Evolutionary conservation across 352 stramenopile genomes (phyloP), one percentile per base, ranked within the genome.

Genomic region (Phytophthora pistaciae): DNA sequence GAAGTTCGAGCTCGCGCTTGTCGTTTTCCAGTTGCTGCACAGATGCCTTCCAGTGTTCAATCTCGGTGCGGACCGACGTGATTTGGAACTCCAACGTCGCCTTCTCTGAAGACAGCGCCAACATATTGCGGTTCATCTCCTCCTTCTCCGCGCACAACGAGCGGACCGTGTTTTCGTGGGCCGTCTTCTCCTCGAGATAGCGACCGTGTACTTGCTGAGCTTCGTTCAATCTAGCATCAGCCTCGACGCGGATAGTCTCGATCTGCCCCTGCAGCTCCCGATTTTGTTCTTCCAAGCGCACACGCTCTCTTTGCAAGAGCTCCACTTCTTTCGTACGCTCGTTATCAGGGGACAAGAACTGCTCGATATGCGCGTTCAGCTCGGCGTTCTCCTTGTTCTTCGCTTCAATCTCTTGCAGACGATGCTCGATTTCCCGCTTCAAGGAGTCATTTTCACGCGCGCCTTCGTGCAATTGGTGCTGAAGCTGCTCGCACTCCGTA

Each of bases 201-300:
- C 66, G 72, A 49, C 80, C 64, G 21, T 90, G 78, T 13, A 78
- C 50, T 29, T 74, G 66, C n/a, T 80, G 83, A 7, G 79, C 75
- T 67, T 92, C 76, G 18, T 85, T 67, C 20, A 89, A 68, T 57
- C 83, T 91, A 11, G 48, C 64, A 29, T 84, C 73, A 16, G 75
- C 72, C 38, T 93, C 76, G 13, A 61, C 71, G 33, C 78, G 78
- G 29, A 80, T 77, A 13, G 60, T 67, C 16, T 90, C 77, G 5
- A 92, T 59, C 27, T 91, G 77, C 27, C 75, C 65, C 38, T 79
- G 70, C 10, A 91, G 57, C 44, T 85, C 70, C 3, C 56, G 74
- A 23, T 90, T 92, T 44, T 90, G 83, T 27, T 92, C 83, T 74
- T 94, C 87, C 9, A 94, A 66, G 9, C 80, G 82, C 11, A 80